These are phyloP conservation scores for Fusarium succisae DNA, from an alignment of 2,329 filamentous ascomycete genomes.

Conservation along the genomic window DNA sequence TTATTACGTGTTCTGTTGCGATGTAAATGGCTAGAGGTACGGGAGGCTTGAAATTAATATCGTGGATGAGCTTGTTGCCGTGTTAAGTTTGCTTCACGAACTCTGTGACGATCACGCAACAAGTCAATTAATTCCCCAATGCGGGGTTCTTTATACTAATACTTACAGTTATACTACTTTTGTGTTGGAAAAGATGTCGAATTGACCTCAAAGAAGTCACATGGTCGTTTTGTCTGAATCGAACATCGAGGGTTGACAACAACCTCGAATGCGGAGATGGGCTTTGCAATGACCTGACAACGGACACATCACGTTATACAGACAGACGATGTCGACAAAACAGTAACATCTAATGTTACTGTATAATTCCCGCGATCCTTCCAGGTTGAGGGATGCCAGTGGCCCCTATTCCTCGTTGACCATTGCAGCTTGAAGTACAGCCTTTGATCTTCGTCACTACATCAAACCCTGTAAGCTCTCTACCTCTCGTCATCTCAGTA, in stretches of 20 bases:
- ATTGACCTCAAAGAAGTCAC: background rate
- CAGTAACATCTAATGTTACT: fast-evolving
- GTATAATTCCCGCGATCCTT: background rate
- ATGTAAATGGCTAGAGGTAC: fast-evolving
- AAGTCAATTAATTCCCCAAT: background rate
- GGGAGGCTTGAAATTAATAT: background rate
- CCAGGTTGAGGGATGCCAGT: background rate
- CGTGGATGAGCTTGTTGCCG: background rate
- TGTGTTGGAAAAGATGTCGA: background rate
- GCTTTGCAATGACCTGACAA: background rate
- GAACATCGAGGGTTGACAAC: background rate
- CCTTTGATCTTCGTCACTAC: fast-evolving
- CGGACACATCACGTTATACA: background rate
- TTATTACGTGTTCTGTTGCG: background rate
- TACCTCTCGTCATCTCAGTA: background rate
- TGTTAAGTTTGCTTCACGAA: background rate
- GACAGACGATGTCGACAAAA: background rate
- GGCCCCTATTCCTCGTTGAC: too few relatives aligned
- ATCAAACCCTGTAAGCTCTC: fast-evolving
- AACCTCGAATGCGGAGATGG: background rate
- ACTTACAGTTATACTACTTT: background rate
- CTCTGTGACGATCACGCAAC: background rate
- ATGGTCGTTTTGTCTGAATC: background rate
- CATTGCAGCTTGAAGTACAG: background rate
- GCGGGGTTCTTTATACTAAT: background rate